Base-by-base conservation (phyloP, 164 flowering plant species). In the Kingdonia uniflora region DNA sequence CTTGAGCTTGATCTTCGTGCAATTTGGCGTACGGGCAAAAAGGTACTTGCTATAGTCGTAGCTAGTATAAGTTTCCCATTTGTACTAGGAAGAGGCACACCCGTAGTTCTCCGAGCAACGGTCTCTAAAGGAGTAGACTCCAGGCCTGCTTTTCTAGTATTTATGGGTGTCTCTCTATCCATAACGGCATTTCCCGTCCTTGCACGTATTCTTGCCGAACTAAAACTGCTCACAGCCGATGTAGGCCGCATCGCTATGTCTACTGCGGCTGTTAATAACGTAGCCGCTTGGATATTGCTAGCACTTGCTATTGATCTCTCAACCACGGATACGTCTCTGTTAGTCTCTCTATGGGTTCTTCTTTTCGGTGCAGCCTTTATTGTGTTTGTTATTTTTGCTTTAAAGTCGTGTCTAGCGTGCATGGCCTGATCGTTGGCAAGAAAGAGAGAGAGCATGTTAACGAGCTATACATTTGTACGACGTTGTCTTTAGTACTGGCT, bases 131-230 rank as follows among this genome's bases (percentile, higher is more conserved):
- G 62, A 6, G 65, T 53, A 12, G 5, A 0, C 14, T 14, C 11
- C 0, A 65, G 15, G 1, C 62, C n/a, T n/a, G n/a, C 68, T 6
- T 68, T 68, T 58, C 68, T 68, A 2, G 65, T 68, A 17, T 68
- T 68, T 65, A 68, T 68, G 65, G 72, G 68, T 33, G 72, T 68
- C 52, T 46, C 72, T 14, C 61, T 68, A 21, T 68, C 72, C 48
- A 64, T 68, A 52, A 68, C 72, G 11, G 72, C 72, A 5, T 68
- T 68, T n/a, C n/a, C n/a, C n/a, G n/a, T n/a, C n/a, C n/a, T n/a
- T n/a, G n/a, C n/a, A n/a, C n/a, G n/a, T n/a, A n/a, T n/a, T n/a
- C n/a, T n/a, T n/a, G n/a, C n/a, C n/a, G n/a, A n/a, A n/a, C n/a
- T n/a, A n/a, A n/a, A 64, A 22, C 68, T 68, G 55, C 72, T 68